Evolutionary conservation across 2,329 filamentous ascomycete species (phyloP).

Genomic region (Raffaelea ambrosiae): DNA sequence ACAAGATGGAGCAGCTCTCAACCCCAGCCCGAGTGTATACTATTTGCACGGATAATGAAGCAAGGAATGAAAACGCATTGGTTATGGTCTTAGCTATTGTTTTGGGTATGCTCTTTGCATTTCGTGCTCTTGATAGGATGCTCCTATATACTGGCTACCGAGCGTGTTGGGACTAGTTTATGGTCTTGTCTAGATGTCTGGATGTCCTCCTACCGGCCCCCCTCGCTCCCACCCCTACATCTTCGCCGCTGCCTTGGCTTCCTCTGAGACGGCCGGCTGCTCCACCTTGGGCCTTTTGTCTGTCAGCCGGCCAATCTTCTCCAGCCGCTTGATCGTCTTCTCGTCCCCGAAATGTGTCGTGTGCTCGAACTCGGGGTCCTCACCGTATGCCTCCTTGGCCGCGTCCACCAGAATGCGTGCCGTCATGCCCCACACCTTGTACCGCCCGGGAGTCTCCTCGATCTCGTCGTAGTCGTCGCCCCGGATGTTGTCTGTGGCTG

Average conservation of each 20-base stretch:
- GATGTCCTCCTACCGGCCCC: slow-evolving; percentile 5
- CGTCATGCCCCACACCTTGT: slow-evolving; percentile 93
- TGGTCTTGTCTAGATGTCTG: slow-evolving; percentile 10
- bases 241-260: slow-evolving; percentile 27
- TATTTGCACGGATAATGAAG: no score
- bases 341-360: slow-evolving; percentile 46
- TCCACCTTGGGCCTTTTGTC: slow-evolving; percentile 33
- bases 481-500: slow-evolving; percentile 6
- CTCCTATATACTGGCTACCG: no score
- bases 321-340: slow-evolving; percentile 36
- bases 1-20: no score
- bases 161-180: background rate
- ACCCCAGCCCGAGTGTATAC: no score
- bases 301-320: slow-evolving; percentile 34
- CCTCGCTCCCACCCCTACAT: slow-evolving; percentile 22
- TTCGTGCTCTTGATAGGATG: no score
- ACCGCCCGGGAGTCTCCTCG: slow-evolving; percentile 39
- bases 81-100: no score
- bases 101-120: no score
- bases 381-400: slow-evolving; percentile 72
- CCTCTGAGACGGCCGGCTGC: slow-evolving; percentile 19
- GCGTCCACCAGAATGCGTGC: slow-evolving; percentile 83
- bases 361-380: slow-evolving; percentile 77
- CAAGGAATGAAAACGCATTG: no score
- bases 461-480: slow-evolving; percentile 15